phyloP scores from a whole-genome alignment of 306 rosid species.

The Glycine soja region DNA sequence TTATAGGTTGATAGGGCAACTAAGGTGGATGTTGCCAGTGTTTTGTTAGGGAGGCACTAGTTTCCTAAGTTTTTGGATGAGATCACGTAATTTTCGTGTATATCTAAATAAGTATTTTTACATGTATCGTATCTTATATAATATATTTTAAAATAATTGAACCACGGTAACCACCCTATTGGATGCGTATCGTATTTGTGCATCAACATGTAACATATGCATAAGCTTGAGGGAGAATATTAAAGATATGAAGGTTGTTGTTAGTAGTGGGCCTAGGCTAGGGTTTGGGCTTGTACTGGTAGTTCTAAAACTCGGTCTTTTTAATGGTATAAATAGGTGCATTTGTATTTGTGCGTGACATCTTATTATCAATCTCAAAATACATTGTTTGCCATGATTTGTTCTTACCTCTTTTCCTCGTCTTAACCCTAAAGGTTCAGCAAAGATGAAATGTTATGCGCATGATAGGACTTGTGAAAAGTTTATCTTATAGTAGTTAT shows the following conservation, averaged over 20 bases:
- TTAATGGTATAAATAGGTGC: constrained; percentile 1
- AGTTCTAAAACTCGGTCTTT: background rate
- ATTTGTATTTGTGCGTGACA: background rate
- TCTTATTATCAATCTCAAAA: constrained; percentile 8
- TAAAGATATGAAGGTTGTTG: background rate
- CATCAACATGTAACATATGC: background rate
- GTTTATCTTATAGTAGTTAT: constrained; percentile 2
- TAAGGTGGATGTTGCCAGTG: background rate
- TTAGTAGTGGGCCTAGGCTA: background rate
- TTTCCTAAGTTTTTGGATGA: background rate
- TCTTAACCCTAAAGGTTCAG: background rate
- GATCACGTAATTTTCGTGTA: background rate
- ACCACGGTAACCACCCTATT: background rate
- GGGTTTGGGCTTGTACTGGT: background rate
- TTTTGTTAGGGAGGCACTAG: background rate
- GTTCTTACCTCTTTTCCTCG: background rate
- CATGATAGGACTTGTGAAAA: background rate
- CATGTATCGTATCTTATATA: background rate
- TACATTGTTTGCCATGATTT: background rate
- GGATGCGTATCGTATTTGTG: background rate
- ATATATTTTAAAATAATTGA: background rate
- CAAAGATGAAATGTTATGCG: constrained; percentile 3
- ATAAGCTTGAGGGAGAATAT: background rate
- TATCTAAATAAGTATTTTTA: background rate
- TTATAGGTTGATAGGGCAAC: background rate